Evolutionary conservation across 2,329 filamentous ascomycete species (phyloP).

Genomic region (Aaosphaeria pasadenensis): DNA sequence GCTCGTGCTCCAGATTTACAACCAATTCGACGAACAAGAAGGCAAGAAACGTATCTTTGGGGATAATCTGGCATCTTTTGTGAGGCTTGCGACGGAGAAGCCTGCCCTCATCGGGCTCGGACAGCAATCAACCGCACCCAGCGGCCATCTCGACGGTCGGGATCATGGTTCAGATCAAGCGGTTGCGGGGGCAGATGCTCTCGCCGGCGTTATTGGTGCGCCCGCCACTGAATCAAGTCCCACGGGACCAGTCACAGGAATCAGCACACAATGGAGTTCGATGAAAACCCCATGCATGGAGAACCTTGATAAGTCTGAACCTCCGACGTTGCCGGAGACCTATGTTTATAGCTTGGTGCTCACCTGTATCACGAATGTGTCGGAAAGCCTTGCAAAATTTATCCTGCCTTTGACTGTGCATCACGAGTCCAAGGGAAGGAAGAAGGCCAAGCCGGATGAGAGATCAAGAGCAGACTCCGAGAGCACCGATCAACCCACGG

Average conservation of each 20-base stretch:
- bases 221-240: slow-evolving; percentile 59
- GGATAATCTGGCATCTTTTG: slow-evolving; percentile 81
- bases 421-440: slow-evolving; percentile 54
- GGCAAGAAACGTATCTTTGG: slow-evolving; percentile 74
- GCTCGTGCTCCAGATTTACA: slow-evolving; percentile 76
- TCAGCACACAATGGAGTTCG: slow-evolving; percentile 89
- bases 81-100: slow-evolving; percentile 89
- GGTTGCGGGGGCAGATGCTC: slow-evolving; percentile 83
- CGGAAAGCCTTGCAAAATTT: slow-evolving; percentile 89
- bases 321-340: slow-evolving; percentile 80
- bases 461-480: slow-evolving; percentile 18
- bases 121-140: slow-evolving; percentile 81
- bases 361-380: slow-evolving; percentile 84
- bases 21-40: slow-evolving; percentile 71
- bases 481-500: slow-evolving; percentile 18
- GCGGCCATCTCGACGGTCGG: slow-evolving; percentile 54
- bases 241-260: slow-evolving; percentile 66
- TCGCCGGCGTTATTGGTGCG: slow-evolving; percentile 78
- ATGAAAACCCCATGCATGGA: slow-evolving; percentile 87
- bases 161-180: slow-evolving; percentile 71
- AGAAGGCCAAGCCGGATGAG: slow-evolving; percentile 41
- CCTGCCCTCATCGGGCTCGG: slow-evolving; percentile 84
- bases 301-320: slow-evolving; percentile 86
- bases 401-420: slow-evolving; percentile 88
- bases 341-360: slow-evolving; percentile 90